phyloP scores from a whole-genome alignment of 768 basidiomycete species.

The Omphalotus guepiniiformis region DNA sequence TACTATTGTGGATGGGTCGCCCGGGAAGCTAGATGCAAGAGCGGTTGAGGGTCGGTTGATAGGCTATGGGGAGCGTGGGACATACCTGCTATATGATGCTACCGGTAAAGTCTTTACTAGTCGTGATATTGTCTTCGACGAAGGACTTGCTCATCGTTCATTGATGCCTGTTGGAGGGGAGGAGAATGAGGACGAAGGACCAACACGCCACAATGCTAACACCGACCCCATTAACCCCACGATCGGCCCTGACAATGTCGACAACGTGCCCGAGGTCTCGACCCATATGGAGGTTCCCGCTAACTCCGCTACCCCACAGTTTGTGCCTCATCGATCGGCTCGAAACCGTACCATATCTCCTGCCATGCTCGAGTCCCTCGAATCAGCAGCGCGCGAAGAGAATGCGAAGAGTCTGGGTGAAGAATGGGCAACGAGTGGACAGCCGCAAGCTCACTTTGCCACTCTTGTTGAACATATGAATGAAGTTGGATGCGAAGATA shows the following conservation, averaged over 20 bases:
- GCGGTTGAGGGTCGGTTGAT: background rate
- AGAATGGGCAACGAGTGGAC: background rate
- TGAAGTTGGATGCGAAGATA: background rate
- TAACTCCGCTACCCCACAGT: no score
- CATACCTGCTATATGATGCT: background rate
- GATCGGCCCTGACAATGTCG: no score
- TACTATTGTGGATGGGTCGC: background rate
- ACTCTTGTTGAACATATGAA: background rate
- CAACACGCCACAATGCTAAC: constrained; percentile 17
- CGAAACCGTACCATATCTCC: background rate
- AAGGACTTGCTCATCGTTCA: background rate
- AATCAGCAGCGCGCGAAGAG: background rate
- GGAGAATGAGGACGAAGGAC: background rate
- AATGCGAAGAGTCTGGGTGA: background rate
- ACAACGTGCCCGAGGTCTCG: background rate
- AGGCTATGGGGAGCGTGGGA: background rate
- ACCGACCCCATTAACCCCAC: constrained; percentile 13
- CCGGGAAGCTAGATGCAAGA: background rate
- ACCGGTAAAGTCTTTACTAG: background rate
- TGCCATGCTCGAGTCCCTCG: background rate
- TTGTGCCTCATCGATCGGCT: background rate
- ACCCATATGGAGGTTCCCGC: no score
- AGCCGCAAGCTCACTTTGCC: background rate
- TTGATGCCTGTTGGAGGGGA: background rate
- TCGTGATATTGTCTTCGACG: background rate